Percentiles rank a stretch among this genome's conserved stretches.
Conservation (phyloP, 345 rosid species). For the Anacardium occidentale region DNA sequence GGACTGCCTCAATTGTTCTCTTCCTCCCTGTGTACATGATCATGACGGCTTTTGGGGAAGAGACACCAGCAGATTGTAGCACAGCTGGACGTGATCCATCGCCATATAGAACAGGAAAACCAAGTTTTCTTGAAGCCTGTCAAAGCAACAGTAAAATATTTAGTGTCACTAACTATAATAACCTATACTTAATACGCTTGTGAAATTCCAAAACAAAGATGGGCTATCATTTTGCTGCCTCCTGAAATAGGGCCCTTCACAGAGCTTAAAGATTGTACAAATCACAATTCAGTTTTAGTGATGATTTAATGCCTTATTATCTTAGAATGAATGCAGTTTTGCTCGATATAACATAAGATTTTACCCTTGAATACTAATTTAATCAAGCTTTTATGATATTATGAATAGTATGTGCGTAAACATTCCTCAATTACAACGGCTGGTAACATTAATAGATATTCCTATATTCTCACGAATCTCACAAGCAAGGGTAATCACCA, state of each 20-base stretch:
- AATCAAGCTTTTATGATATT: background rate
- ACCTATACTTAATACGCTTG: background rate
- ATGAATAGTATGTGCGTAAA: background rate
- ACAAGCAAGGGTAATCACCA: background rate
- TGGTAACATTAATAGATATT: background rate
- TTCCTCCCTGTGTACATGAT: conserved; percentile 82
- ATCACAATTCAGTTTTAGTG: too few species aligned
- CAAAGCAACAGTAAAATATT: conserved; percentile 10
- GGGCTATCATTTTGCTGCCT: too few species aligned
- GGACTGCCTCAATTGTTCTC: conserved; percentile 78
- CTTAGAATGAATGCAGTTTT: too few species aligned
- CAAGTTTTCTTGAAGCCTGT: conserved; percentile 78
- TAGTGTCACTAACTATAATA: background rate
- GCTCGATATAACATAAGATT: too few species aligned
- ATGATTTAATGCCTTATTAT: too few species aligned
- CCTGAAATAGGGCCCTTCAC: too few species aligned
- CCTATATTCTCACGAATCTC: background rate
- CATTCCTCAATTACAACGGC: background rate
- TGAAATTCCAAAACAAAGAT: too few species aligned
- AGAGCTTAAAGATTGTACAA: too few species aligned
- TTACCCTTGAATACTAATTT: too few species aligned
- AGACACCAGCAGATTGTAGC: conserved; percentile 81
- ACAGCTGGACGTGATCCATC: conserved; percentile 89
- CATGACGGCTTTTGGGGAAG: conserved; percentile 91
- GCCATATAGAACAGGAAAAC: conserved; percentile 85